These are phyloP conservation scores for Pholiota adiposa DNA, from an alignment of 1,284 basidiomycete species.

Conservation along the genomic window DNA sequence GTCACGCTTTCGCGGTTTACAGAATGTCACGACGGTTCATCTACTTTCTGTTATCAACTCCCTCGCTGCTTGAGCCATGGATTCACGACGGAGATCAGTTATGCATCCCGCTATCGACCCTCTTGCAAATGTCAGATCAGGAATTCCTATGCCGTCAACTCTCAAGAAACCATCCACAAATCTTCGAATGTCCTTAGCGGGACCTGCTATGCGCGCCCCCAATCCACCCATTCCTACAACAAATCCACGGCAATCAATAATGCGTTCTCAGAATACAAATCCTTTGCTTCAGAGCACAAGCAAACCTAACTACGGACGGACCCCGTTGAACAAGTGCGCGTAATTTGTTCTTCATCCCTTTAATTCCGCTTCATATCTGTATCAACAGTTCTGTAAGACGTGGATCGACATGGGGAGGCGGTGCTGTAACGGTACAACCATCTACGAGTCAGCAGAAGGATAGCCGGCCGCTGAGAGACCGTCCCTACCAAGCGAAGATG, in stretches of 20 bases:
- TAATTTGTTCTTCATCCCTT: not conserved
- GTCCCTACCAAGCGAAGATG: conserved; percentile 72
- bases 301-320: conserved; percentile 71
- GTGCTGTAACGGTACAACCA: conserved; percentile 46
- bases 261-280: conserved; percentile 68
- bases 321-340: conserved; percentile 74
- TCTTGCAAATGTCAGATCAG: conserved; percentile 56
- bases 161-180: conserved; percentile 61
- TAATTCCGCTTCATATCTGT: conserved; percentile 4
- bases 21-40: not conserved
- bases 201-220: conserved; percentile 62
- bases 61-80: conserved; percentile 35
- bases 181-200: conserved; percentile 71
- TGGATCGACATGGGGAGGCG: conserved; percentile 68
- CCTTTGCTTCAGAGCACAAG: conserved; percentile 69
- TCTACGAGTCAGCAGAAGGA: conserved; percentile 66
- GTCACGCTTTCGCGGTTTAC: conserved; percentile 26
- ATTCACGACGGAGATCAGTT: conserved; percentile 57
- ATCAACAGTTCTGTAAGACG: conserved; percentile 54
- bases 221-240: conserved; percentile 51
- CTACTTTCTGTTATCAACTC: not conserved
- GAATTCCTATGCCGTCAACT: conserved; percentile 63
- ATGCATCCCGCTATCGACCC: conserved; percentile 59
- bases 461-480: conserved; percentile 74
- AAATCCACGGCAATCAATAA: conserved; percentile 69